Percentiles rank a stretch among this genome's conserved stretches.
These are phyloP conservation scores for Calcarisporium arbuscula DNA, from an alignment of 2,329 filamentous ascomycete species.

Conservation along the genomic window DNA sequence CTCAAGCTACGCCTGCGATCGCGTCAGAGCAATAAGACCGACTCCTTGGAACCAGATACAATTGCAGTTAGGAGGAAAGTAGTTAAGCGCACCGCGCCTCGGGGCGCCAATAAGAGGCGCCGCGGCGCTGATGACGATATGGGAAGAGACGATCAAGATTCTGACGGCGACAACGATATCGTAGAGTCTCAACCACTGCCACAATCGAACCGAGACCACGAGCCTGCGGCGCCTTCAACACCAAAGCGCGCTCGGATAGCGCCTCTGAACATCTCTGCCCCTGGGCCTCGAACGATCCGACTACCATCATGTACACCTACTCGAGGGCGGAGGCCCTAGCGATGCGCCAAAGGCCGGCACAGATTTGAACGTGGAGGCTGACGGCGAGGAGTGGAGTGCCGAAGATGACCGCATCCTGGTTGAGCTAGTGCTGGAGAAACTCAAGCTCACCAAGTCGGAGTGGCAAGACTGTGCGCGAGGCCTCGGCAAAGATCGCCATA, in stretches of 20 bases:
- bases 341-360: slow-evolving; percentile 22
- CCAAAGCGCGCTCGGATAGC: slow-evolving; percentile 56
- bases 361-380: slow-evolving; percentile 36
- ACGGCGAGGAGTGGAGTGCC: slow-evolving; percentile 49
- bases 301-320: slow-evolving; percentile 45
- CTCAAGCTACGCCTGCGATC: slow-evolving; percentile 51
- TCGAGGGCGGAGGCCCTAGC: slow-evolving; percentile 19
- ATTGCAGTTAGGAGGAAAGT: slow-evolving; percentile 36
- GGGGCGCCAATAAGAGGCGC: slow-evolving; percentile 48
- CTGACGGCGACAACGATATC: slow-evolving; percentile 27
- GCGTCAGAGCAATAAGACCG: slow-evolving; percentile 26
- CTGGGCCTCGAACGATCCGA: slow-evolving; percentile 53
- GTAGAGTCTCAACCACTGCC: slow-evolving; percentile 12
- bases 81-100: slow-evolving; percentile 42
- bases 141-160: slow-evolving; percentile 30
- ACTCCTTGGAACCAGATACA: slow-evolving; percentile 20
- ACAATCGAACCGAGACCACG: slow-evolving; percentile 12
- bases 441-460: slow-evolving; percentile 56
- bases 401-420: slow-evolving; percentile 61
- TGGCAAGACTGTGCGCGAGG: slow-evolving; percentile 63
- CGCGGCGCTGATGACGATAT: slow-evolving; percentile 40
- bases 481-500: slow-evolving; percentile 53
- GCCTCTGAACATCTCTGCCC: slow-evolving; percentile 52
- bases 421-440: slow-evolving; percentile 61
- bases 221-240: slow-evolving; percentile 37